Conservation (phyloP, 2,329 filamentous ascomycete species). For the Aspergillus viridinutans region DNA sequence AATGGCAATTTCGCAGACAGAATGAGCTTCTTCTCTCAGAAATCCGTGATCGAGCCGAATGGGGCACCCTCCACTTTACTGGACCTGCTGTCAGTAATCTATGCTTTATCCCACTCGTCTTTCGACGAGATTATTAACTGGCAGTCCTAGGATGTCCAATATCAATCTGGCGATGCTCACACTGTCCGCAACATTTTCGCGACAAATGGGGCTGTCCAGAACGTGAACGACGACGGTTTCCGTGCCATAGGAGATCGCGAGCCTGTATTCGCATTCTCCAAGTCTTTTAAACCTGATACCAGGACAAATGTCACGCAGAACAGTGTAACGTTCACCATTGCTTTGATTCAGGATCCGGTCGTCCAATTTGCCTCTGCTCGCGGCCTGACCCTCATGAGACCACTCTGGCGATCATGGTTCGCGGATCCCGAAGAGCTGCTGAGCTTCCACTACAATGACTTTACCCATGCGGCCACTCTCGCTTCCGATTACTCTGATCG, state of each 20-base stretch:
- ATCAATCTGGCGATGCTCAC: constrained; percentile 67
- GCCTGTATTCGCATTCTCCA: constrained; percentile 76
- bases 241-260: constrained; percentile 71
- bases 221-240: constrained; percentile 63
- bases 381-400: constrained; percentile 72
- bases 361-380: constrained; percentile 73
- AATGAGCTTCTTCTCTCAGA: constrained; percentile 70
- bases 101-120: not conserved
- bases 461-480: constrained; percentile 57
- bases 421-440: constrained; percentile 59
- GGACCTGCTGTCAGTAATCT: constrained; percentile 52
- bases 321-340: constrained; percentile 69
- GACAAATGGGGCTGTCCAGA: constrained; percentile 60
- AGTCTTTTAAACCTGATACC: constrained; percentile 54
- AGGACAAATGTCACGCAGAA: constrained; percentile 37
- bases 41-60: constrained; percentile 69
- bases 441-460: constrained; percentile 72
- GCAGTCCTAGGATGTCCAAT: constrained; percentile 49
- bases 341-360: constrained; percentile 72
- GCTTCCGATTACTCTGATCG: constrained; percentile 71
- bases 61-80: constrained; percentile 76
- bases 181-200: constrained; percentile 66
- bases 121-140: constrained; percentile 10
- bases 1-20: constrained; percentile 41
- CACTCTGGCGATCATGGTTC: constrained; percentile 76